phyloP scores from a whole-genome alignment of 768 basidiomycete genomes.

The Lenzites betulinus region DNA sequence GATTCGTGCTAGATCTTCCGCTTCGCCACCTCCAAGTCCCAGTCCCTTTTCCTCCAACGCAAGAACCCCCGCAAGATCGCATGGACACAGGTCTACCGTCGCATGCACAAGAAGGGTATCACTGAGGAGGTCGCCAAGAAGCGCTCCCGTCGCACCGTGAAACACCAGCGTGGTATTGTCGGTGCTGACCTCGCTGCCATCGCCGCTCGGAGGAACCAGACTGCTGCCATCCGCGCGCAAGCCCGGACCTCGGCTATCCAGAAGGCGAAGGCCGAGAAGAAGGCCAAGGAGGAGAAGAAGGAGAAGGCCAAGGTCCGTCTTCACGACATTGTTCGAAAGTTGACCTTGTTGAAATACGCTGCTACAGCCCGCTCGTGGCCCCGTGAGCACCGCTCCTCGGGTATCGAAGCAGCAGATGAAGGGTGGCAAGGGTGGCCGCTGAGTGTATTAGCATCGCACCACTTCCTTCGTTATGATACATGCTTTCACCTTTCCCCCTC shows the following conservation, averaged over 20 bases:
- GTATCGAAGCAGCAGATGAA: conserved; percentile 97
- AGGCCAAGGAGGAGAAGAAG: conserved; percentile 94
- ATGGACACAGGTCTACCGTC: conserved; percentile 92
- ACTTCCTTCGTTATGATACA: conserved; percentile 24
- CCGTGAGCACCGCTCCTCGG: conserved; percentile 67
- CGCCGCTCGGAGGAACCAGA: conserved; percentile 91
- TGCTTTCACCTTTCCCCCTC: conserved; percentile 29
- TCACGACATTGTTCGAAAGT: neutral
- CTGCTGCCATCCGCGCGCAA: conserved; percentile 77
- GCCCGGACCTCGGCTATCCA: conserved; percentile 83
- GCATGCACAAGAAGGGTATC: conserved; percentile 99
- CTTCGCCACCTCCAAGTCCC: conserved; percentile 89
- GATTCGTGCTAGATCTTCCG: conserved; percentile 78
- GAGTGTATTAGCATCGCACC: conserved; percentile 29
- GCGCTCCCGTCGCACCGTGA: conserved; percentile 93
- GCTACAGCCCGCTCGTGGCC: conserved; percentile 56
- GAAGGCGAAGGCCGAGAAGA: conserved; percentile 97
- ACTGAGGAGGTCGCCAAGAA: conserved; percentile 99
- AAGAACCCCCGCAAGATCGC: conserved; percentile 99
- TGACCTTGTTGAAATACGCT: neutral
- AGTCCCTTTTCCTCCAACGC: conserved; percentile 97
- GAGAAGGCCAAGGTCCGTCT: conserved; percentile 59
- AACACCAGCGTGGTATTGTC: conserved; percentile 97
- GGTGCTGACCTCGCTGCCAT: conserved; percentile 94
- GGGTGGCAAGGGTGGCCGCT: conserved; percentile 81